Evolutionary conservation across 1,284 basidiomycete species (phyloP), one percentile per base, ranked within the genome.

Genomic region (Ceratobasidium sp.): DNA sequence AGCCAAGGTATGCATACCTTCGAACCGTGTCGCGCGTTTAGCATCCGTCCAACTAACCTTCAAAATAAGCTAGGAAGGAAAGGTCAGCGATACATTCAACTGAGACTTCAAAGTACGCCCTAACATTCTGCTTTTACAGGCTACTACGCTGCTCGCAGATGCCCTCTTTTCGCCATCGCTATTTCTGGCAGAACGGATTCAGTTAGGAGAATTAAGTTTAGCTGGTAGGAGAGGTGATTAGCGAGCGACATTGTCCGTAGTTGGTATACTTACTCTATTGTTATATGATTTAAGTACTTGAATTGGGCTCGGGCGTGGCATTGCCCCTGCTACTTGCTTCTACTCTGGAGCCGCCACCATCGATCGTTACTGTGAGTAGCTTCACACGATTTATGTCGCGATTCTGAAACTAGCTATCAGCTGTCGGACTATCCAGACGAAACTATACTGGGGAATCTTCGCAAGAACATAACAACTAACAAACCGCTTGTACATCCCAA

Each of bases 161-260:
- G 91, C 91, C 79, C 85, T 93, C 0, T 93, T 92, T 82, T 93
- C 91, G 59, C 91, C 91, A 13, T 89, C 89, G 2, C 85, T 93
- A 6, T 87, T 91, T 75, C 86, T 93, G 26, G 90, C 91, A 1
- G 91, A 93, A 82, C 85, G 87, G 33, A 89, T 93, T 9, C 91
- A 94, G 82, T 83, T 87, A 70, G 86, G 87, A 0, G 81, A 89
- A 5, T 83, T 93, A 12, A 81, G 84, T 23, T 81, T 88, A 7
- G 77, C 78, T 0, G 83, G 83, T 10, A 83, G 82, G 73, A 87
- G 85, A 74, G 85, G 90, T 90, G 42, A 44, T 84, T 82, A 26
- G 13, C 10, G 13, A 13, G 42, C 28, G 6, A 56, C 12, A 17
- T 17, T 13, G 28, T 38, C 52, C 44, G 17, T 13, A 26, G 15